A percentile compares a stretch with the other conserved stretches of the same genome.
Evolutionary conservation across 768 basidiomycete genomes (phyloP).

Genomic region (Leucosporidium yakuticum): DNA sequence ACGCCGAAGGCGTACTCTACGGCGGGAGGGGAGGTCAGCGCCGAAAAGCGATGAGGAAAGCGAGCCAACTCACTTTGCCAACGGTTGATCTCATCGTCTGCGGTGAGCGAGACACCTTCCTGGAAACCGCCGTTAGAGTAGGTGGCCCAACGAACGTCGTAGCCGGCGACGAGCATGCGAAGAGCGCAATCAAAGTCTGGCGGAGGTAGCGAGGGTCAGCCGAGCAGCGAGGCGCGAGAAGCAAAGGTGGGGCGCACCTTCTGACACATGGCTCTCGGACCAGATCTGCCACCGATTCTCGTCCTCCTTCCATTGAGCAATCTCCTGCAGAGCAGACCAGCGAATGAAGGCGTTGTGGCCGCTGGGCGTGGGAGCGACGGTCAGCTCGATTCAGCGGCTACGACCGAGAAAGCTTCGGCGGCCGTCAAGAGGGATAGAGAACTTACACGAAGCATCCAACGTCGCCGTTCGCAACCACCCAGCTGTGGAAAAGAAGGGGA

Average conservation of each 20-base stretch:
- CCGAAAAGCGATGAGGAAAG: neutral
- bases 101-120: slow-evolving; percentile 83
- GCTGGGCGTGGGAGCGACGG: neutral
- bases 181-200: slow-evolving; percentile 47
- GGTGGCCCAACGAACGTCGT: slow-evolving; percentile 53
- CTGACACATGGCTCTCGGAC: slow-evolving; percentile 75
- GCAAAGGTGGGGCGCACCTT: slow-evolving; percentile 50
- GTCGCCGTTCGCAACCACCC: too few relatives aligned
- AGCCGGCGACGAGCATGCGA: slow-evolving; percentile 13
- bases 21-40: neutral
- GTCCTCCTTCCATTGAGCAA: slow-evolving; percentile 60
- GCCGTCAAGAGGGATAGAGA: too few relatives aligned
- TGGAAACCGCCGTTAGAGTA: slow-evolving; percentile 81
- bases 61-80: slow-evolving; percentile 65
- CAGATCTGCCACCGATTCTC: slow-evolving; percentile 68
- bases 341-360: slow-evolving; percentile 77
- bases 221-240: slow-evolving; percentile 53
- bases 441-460: too few relatives aligned
- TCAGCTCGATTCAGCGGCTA: too few relatives aligned
- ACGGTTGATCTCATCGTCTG: slow-evolving; percentile 81
- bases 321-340: slow-evolving; percentile 84
- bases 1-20: slow-evolving; percentile 32
- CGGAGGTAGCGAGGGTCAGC: slow-evolving; percentile 65
- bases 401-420: too few relatives aligned
- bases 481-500: too few relatives aligned